Evolutionary conservation across 306 rosid genomes (phyloP).

Genomic region (Ochetophila trinervis): DNA sequence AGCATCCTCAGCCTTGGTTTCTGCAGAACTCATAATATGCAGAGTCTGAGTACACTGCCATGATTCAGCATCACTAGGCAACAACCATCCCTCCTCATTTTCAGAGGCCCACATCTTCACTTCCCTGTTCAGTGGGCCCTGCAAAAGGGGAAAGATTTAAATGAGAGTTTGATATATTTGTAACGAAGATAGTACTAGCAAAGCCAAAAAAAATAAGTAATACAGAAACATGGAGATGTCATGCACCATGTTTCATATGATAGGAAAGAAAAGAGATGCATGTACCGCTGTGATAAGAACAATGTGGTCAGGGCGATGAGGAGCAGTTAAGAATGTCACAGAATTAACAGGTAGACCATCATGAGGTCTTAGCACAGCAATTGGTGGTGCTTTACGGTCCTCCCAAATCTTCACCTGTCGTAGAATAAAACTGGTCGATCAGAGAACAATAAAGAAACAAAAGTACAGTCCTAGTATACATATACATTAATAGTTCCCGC

Average conservation of each 20-base stretch:
- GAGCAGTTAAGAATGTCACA: constrained; percentile 68
- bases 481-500: constrained; percentile 9
- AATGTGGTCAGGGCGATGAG: constrained; percentile 70
- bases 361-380: constrained; percentile 62
- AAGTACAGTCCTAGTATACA: constrained; percentile 1
- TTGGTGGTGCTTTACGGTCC: constrained; percentile 56
- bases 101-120: constrained; percentile 69
- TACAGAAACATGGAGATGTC: too few relatives aligned
- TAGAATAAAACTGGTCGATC: constrained; percentile 17
- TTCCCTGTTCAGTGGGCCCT: constrained; percentile 67
- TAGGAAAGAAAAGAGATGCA: constrained; percentile 20
- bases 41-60: constrained; percentile 66
- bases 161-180: not conserved
- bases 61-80: constrained; percentile 67
- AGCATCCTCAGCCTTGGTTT: constrained; percentile 48
- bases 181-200: constrained; percentile 8
- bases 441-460: constrained; percentile 10
- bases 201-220: constrained; percentile 13
- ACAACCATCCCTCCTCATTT: constrained; percentile 70
- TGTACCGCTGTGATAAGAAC: constrained; percentile 68
- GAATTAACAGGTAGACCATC: constrained; percentile 68
- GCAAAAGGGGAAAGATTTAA: constrained; percentile 18
- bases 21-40: constrained; percentile 54
- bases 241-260: constrained; percentile 12
- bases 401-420: constrained; percentile 76